These are phyloP conservation scores for Pichia sp. DNA, from an alignment of 1,139 yeast genomes.

Conservation along the genomic window DNA sequence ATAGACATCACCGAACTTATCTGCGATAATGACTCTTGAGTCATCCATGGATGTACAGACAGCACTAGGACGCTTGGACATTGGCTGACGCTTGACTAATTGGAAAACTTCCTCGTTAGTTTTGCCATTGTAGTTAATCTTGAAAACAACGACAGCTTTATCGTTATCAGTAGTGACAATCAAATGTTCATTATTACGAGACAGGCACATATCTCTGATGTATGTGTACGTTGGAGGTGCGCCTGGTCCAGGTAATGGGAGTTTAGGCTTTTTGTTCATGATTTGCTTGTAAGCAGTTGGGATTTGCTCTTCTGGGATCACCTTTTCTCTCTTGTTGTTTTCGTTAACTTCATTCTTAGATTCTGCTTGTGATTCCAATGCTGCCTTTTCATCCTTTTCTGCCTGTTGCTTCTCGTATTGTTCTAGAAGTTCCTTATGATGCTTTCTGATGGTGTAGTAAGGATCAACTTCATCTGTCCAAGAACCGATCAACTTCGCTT, in stretches of 20 bases:
- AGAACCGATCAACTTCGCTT: slow-evolving; percentile 26
- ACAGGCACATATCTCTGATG: slow-evolving; percentile 53
- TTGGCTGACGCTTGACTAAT: slow-evolving; percentile 62
- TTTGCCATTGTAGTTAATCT: slow-evolving; percentile 23
- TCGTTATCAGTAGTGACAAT: slow-evolving; percentile 77
- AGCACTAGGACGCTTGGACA: slow-evolving; percentile 88
- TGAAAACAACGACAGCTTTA: slow-evolving; percentile 67
- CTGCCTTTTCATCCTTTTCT: slow-evolving; percentile 26
- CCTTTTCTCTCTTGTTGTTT: slow-evolving; percentile 17
- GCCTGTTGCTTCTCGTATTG: slow-evolving; percentile 29
- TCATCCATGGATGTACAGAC: slow-evolving; percentile 53
- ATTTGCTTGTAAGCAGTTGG: slow-evolving; percentile 24
- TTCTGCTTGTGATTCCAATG: no score
- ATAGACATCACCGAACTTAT: slow-evolving; percentile 95
- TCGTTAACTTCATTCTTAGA: no score
- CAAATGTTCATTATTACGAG: slow-evolving; percentile 46
- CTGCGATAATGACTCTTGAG: slow-evolving; percentile 63
- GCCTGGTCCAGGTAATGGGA: slow-evolving; percentile 60
- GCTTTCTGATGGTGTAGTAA: slow-evolving; percentile 35
- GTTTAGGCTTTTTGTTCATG: slow-evolving; percentile 38
- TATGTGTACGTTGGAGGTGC: slow-evolving; percentile 61
- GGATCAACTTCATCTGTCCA: slow-evolving; percentile 56
- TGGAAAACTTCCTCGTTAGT: slow-evolving; percentile 33
- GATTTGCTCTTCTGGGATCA: slow-evolving; percentile 13
- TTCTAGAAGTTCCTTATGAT: slow-evolving; percentile 29